Base-by-base conservation (phyloP, 1,284 basidiomycete species). In the Vanrija sp. region DNA sequence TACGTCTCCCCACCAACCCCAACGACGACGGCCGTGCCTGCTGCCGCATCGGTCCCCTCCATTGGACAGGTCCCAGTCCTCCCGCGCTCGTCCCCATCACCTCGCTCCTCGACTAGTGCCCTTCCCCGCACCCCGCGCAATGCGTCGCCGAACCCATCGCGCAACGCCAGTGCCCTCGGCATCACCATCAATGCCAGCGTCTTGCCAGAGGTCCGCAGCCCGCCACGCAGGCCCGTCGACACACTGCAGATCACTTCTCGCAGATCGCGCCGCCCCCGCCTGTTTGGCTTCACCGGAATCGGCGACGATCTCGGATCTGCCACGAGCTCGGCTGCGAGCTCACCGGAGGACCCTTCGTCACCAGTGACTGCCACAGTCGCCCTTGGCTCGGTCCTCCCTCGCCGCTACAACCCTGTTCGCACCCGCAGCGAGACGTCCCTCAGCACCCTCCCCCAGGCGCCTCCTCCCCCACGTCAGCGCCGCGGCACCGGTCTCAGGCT, bases 221-320 rank as follows among this genome's bases (percentile, higher is more conserved):
- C 72, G 1, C 61, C 64, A 15, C 62, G 65, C 31, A 59, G 54
- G 15, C 49, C 67, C 18, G 58, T 63, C 12, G 57, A 47, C 60
- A 66, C 59, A 49, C 61, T 20, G 44, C 65, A 15, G 65, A 69
- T 47, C 63, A 58, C 36, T 19, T 69, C 16, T 53, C 62, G 36
- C 53, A 54, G 71, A 22, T 66, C 67, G 10, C 57, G 71, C n/a
- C 64, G 75, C 49, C 67, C 73, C 4, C 50, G 65, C n/a, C 53
- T 76, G 35, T 75, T 75, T 49, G 75, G 75, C 2, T 76, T 75
- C 55, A 76, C 75, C 6, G 72, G 70, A 18, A 53, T 75, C 22
- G 53, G 57, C 8, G 65, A 67, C 9, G 59, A 60, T 37, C 51
- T 49, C n/a, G 47, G 23, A 24, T 69, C 66, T 3, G 56, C 66